Base-by-base conservation (phyloP, 192 early-diverging fungal genomes). In the Mortierella claussenii region DNA sequence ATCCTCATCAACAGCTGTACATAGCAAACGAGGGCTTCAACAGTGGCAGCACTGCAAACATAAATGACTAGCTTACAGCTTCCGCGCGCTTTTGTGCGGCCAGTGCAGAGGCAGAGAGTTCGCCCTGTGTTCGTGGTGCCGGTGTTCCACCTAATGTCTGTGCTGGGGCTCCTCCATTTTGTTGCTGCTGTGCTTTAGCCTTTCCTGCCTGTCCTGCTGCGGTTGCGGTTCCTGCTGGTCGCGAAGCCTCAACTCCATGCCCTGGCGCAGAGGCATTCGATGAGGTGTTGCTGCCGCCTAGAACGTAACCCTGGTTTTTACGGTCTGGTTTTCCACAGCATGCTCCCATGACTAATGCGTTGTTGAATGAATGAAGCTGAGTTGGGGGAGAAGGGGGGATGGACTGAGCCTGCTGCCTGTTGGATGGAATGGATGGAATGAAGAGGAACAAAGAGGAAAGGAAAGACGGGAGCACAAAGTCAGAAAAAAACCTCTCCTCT, bases 311-410 rank as follows among this genome's bases (percentile, higher is more conserved):
- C 18, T 54, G 49, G 26, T 13, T 32, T 49, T 66, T 75, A 34
- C 57, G 70, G 45, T 55, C 33, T 51, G 70, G 70, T 60, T 75
- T 75, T 28, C 70, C 70, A 55, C 62, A 75, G 42, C 70, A 75
- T 37, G 70, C 63, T 18, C 70, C 70, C 70, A 75, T 75, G 7
- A 40, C 13, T 7, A 40, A 40, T 40, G 7, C 37, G 37, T 7
- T 40, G 13, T 40, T 13, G 37, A 40, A 7, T 40, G 37, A 40
- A 40, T 40, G 7, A 40, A 40, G 37, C 37, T 40, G n/a, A n/a
- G n/a, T n/a, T n/a, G n/a, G n/a, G n/a, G n/a, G n/a, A n/a, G n/a
- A n/a, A n/a, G n/a, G n/a, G n/a, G n/a, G n/a, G n/a, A n/a, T n/a
- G n/a, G n/a, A n/a, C n/a, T n/a, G n/a, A n/a, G n/a, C n/a, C n/a